Evolutionary conservation across 75 land plant species (phyloP), one percentile per base, ranked within the genome.

Genomic region (Selaginella moellendorffii): DNA sequence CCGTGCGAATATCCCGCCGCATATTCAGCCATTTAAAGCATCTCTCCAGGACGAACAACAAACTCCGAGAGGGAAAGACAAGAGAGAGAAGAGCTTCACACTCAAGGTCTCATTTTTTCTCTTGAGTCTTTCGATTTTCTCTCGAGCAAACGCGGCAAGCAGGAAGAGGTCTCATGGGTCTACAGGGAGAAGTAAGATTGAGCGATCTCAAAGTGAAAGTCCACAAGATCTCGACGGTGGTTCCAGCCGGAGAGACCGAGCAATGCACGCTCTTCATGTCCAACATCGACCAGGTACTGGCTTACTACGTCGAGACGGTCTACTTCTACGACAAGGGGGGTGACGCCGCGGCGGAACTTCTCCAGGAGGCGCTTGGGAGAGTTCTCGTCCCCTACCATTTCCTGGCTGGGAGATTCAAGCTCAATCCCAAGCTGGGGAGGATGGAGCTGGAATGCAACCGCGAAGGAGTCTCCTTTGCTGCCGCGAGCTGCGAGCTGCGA

Each of bases 361-460:
- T 36, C 10, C 5, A 36, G 46, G 14, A 36, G 10, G 46, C 46
- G 14, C 14, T 36, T 5, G 14, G 46, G 10, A 36, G 14, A 14
- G 46, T 56, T 8, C 59, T 56, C 2, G 59, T 19, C 19, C 59
- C 59, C 8, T 56, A 56, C 24, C 24, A 56, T 56, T 56, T 56
- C n/a, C 8, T 56, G 21, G 59, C 83, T 0, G 85, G 85, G 24
- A 63, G 88, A 52, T 53, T 80, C 30, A 60, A 53, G 70, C 14
- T 75, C 24, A 75, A 78, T 26, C 71, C 60, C 21, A 36, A 64
- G 30, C 21, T 25, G 18, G 74, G 65, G 0, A 52, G 85, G 63
- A 52, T 82, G 36, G 85, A 82, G 62, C 72, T 85, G 30, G 73
- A 77, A 29, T 80, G 85, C 64, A 85, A 85, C 65, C 70, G 28